Percentiles rank a stretch among this genome's conserved stretches.
These are phyloP conservation scores for Warburgia ugandensis DNA, from an alignment of 164 flowering plant species.

Conservation along the genomic window DNA sequence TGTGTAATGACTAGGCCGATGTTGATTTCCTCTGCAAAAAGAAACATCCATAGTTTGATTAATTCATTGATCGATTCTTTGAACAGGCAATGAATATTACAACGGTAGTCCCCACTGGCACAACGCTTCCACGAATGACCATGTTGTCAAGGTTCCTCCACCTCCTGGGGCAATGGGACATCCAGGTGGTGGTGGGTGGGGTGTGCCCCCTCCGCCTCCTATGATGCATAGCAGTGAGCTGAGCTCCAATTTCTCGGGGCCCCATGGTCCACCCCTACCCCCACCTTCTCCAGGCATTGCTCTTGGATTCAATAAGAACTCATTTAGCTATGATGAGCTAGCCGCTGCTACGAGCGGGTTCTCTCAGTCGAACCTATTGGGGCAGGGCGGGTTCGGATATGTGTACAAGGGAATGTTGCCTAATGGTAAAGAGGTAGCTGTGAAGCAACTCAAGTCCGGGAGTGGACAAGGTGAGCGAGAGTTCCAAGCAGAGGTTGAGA, in stretches of 20 bases:
- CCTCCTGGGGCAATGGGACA: slow-evolving; percentile 20
- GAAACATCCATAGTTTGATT: too few relatives aligned
- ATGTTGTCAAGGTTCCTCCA: slow-evolving; percentile 17
- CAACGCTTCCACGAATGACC: slow-evolving; percentile 14
- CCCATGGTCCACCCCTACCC: slow-evolving; percentile 28
- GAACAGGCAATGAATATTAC: slow-evolving; percentile 22
- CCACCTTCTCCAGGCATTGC: slow-evolving; percentile 50
- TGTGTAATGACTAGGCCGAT: not conserved
- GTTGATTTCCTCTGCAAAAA: too few relatives aligned
- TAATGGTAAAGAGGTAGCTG: slow-evolving; percentile 74
- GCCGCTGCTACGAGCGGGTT: slow-evolving; percentile 64
- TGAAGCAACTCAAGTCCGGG: slow-evolving; percentile 70
- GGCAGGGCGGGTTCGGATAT: slow-evolving; percentile 86
- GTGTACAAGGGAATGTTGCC: slow-evolving; percentile 84
- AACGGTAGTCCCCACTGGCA: slow-evolving; percentile 15
- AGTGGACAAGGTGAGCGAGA: slow-evolving; percentile 87
- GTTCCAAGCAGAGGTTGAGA: slow-evolving; percentile 92
- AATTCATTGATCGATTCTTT: not conserved
- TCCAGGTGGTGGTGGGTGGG: slow-evolving; percentile 15
- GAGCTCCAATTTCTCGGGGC: slow-evolving; percentile 44
- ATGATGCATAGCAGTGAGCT: slow-evolving; percentile 31
- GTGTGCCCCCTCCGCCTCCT: slow-evolving; percentile 24
- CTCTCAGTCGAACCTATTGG: slow-evolving; percentile 48
- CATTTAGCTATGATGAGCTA: slow-evolving; percentile 66
- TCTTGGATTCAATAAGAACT: slow-evolving; percentile 56